A percentile compares a stretch with the other conserved stretches of the same genome.
These are phyloP conservation scores for Aegilops sharonensis DNA, from an alignment of 176 grass and related monocot species.

Conservation along the genomic window DNA sequence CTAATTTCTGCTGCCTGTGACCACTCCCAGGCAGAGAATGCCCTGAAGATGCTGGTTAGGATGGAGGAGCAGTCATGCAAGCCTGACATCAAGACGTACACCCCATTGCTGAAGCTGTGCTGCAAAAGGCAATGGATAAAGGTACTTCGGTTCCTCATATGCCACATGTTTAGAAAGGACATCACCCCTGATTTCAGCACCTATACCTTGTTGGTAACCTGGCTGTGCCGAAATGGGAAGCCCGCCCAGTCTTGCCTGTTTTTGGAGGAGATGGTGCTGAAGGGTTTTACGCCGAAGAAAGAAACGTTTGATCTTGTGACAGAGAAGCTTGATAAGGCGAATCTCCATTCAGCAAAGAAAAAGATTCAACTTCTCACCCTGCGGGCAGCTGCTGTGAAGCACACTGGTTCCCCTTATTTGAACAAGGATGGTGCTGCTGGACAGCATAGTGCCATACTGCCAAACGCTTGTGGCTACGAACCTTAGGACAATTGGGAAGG, in stretches of 20 bases:
- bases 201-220: slow-evolving; percentile 63
- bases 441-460: background rate
- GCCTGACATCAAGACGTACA: slow-evolving; percentile 68
- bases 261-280: slow-evolving; percentile 76
- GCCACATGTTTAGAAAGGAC: slow-evolving; percentile 75
- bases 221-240: slow-evolving; percentile 68
- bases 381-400: slow-evolving; percentile 34
- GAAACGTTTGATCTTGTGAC: slow-evolving; percentile 62
- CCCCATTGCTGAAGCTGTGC: slow-evolving; percentile 78
- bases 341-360: slow-evolving; percentile 41
- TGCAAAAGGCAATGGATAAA: slow-evolving; percentile 71
- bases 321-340: slow-evolving; percentile 55
- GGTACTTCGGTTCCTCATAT: slow-evolving; percentile 61
- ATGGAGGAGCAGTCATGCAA: slow-evolving; percentile 74
- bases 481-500: background rate
- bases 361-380: slow-evolving; percentile 52
- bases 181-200: slow-evolving; percentile 72
- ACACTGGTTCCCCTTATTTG: background rate
- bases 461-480: slow-evolving; percentile 7
- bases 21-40: slow-evolving; percentile 57
- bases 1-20: slow-evolving; percentile 76
- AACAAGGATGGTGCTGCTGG: background rate
- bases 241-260: slow-evolving; percentile 61
- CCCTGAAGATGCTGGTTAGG: slow-evolving; percentile 57
- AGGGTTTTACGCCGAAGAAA: slow-evolving; percentile 66